Evolutionary conservation across 2,329 filamentous ascomycete species (phyloP).

Genomic region (Fusarium drepaniforme): DNA sequence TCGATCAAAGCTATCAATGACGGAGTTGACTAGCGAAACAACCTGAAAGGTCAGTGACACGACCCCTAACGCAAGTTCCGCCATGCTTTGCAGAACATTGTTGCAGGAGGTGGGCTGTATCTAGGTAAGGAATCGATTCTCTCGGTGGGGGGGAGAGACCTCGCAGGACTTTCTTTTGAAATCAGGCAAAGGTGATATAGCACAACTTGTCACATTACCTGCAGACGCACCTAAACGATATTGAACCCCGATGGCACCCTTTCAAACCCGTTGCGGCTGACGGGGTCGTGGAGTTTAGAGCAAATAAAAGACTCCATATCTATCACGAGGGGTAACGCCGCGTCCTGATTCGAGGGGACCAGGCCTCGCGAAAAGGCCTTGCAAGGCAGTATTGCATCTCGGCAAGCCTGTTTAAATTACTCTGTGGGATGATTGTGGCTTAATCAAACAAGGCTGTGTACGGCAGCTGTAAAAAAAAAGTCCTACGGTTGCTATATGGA

Average conservation of each 20-base stretch:
- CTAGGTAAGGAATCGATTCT: background rate
- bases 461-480: background rate
- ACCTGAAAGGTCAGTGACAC: slow-evolving; percentile 16
- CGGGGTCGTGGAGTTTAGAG: background rate
- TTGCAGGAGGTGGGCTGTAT: slow-evolving; percentile 3
- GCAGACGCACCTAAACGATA: background rate
- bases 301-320: background rate
- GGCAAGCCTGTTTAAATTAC: background rate
- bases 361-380: background rate
- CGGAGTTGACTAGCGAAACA: slow-evolving; percentile 10
- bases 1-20: slow-evolving; percentile 18
- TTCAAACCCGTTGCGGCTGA: background rate
- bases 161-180: background rate
- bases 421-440: slow-evolving; percentile 5
- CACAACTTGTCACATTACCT: background rate
- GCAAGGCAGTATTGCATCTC: background rate
- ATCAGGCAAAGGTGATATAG: background rate
- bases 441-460: slow-evolving; percentile 1
- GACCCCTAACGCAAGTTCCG: slow-evolving; percentile 1
- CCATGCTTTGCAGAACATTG: slow-evolving; percentile 14
- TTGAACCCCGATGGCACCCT: background rate
- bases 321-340: slow-evolving; percentile 10
- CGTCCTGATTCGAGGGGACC: slow-evolving; percentile 17
- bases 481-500: background rate
- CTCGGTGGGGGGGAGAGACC: background rate